Base-by-base conservation (phyloP, 306 rosid genomes). In the Acacia crassicarpa region DNA sequence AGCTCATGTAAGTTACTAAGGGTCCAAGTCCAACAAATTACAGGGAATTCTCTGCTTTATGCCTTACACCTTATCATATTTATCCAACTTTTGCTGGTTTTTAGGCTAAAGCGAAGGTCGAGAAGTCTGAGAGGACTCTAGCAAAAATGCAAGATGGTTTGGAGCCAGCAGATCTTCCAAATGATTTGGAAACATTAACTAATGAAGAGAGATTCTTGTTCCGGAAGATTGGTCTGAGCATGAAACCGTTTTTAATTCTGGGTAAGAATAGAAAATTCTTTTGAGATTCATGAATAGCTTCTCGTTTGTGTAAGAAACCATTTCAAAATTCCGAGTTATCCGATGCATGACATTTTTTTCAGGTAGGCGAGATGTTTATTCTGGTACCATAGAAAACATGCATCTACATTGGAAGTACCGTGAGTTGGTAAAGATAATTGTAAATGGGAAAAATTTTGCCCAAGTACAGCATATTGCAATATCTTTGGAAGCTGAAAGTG, bases 401-500 rank as follows among this genome's bases (percentile, higher is more conserved):
- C 98, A 95, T 87, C 91, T 95, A 53, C 98, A 95, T 70, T 93
- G 98, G 98, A 95, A 95, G 81, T 88, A 89, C 63, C 89, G 97
- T 2, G 98, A 95, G 87, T 80, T 95, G 89, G 97, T 93, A 30
- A 95, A 95, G 90, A 83, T 95, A 89, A 85, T 91, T 33, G 95
- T 89, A 44, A 95, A 83, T 80, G 93, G 97, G 65, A 93, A 87
- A 89, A 90, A 84, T 75, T 58, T 78, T 53, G 88, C 88, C 74
- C 98, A 90, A 87, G 93, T 91, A 78, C 90, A 88, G 87, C 96
- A 95, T 65, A 80, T 91, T 46, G 95, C 98, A 25, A 90, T 90
- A 83, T 83, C 94, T 78, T 91, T 95, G 89, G 98, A 95, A 89
- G 98, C 98, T 9, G 98, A 95, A 89, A 95, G 98, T 80, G 97